Percentiles rank a stretch among this genome's conserved stretches.
Evolutionary conservation across 768 basidiomycete genomes (phyloP).

Genomic region (Candolleomyces eurysporus): DNA sequence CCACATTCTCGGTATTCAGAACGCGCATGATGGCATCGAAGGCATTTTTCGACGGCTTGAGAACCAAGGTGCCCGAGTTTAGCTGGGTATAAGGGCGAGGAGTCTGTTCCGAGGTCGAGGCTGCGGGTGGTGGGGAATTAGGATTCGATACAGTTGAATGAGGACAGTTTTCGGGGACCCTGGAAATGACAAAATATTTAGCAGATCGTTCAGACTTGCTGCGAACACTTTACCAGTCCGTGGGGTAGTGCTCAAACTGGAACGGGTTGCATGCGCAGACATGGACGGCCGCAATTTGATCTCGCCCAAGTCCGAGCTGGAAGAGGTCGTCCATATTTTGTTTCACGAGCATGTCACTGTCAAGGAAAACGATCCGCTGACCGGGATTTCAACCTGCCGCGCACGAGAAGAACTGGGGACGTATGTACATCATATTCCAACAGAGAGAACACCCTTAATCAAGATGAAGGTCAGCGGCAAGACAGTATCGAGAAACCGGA

Average conservation of each 20-base stretch:
- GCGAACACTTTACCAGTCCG: conserved; percentile 66
- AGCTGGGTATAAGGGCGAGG: conserved; percentile 81
- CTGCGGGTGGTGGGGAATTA: conserved; percentile 37
- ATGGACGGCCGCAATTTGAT: conserved; percentile 84
- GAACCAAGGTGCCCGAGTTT: conserved; percentile 87
- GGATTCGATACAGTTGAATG: conserved; percentile 57
- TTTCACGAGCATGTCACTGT: conserved; percentile 85
- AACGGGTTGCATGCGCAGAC: conserved; percentile 95
- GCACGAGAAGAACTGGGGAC: background rate
- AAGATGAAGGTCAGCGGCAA: conserved; percentile 3
- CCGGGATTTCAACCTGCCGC: background rate
- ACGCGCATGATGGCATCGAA: conserved; percentile 53
- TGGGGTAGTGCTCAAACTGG: conserved; percentile 80
- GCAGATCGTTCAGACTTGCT: conserved; percentile 1
- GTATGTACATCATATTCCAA: conserved; percentile 61
- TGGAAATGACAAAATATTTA: conserved; percentile 29
- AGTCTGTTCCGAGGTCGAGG: conserved; percentile 31
- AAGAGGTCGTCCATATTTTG: conserved; percentile 78
- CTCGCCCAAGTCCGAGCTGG: conserved; percentile 57
- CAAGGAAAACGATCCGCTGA: conserved; percentile 77
- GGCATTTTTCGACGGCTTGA: conserved; percentile 66
- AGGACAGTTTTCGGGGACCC: conserved; percentile 92
- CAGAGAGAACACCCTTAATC: conserved; percentile 58
- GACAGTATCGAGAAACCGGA: background rate
- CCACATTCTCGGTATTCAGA: conserved; percentile 44